Conservation (phyloP, 2,329 filamentous ascomycete genomes). For the Venturia nashicola region DNA sequence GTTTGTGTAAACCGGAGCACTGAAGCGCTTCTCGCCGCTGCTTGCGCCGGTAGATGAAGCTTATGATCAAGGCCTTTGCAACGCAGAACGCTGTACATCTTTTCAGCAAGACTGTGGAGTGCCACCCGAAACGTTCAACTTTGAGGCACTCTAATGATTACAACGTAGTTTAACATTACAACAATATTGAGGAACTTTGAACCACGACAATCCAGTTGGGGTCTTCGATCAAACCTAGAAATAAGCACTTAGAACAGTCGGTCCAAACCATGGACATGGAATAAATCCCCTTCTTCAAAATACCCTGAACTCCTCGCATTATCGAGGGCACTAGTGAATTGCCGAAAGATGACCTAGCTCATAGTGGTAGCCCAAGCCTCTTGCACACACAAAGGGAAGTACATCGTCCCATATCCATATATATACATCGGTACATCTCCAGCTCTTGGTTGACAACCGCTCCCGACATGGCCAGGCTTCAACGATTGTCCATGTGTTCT, state of each 20-base stretch:
- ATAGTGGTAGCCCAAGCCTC: neutral
- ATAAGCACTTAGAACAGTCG: constrained; percentile 12
- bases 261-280: constrained; percentile 1
- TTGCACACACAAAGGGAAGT: neutral
- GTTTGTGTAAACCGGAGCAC: too few relatives aligned
- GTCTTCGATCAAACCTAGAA: constrained; percentile 4
- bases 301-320: neutral
- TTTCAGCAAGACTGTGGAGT: too few relatives aligned
- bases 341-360: neutral
- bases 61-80: too few relatives aligned
- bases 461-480: neutral
- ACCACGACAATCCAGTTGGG: too few relatives aligned
- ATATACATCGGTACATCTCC: neutral
- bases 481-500: neutral
- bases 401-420: constrained; percentile 10
- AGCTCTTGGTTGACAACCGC: neutral
- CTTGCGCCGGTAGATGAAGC: too few relatives aligned
- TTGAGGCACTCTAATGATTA: too few relatives aligned
- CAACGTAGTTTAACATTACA: too few relatives aligned
- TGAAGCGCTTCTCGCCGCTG: too few relatives aligned
- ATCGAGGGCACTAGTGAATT: neutral
- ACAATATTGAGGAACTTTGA: too few relatives aligned
- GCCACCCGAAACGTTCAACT: too few relatives aligned
- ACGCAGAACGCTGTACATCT: too few relatives aligned
- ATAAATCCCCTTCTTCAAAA: neutral